Conservation (phyloP, 805 yeast species). For the Zygoascus biomembranicola region DNA sequence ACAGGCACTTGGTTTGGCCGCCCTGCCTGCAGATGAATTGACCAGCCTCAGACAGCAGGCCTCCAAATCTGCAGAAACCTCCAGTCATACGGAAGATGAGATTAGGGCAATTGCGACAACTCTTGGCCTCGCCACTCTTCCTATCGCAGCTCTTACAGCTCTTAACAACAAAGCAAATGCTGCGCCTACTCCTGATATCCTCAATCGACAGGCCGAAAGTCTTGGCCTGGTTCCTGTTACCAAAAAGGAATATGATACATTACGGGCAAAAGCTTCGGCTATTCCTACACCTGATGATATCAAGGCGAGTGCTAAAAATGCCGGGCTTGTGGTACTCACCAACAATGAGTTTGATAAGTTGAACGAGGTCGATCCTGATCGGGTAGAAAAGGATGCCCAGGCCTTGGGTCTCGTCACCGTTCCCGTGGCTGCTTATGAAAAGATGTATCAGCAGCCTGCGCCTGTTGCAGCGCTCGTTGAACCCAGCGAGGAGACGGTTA, state of each 20-base stretch:
- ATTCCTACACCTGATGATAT: constrained; percentile 6
- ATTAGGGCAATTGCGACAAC: background rate
- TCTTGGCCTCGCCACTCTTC: background rate
- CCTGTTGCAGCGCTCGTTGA: constrained; percentile 6
- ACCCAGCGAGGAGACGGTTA: constrained; percentile 6
- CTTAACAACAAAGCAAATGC: background rate
- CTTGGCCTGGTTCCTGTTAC: constrained; percentile 4
- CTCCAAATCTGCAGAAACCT: background rate
- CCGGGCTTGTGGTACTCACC: constrained; percentile 26
- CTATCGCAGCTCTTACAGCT: background rate
- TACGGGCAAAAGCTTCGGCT: background rate
- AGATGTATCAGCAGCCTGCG: constrained; percentile 1
- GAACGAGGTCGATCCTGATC: constrained; percentile 3
- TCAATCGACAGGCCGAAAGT: background rate
- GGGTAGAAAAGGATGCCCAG: constrained; percentile 10
- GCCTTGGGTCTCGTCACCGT: constrained; percentile 17
- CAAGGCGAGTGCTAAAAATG: constrained; percentile 13
- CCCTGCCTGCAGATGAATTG: constrained; percentile 19
- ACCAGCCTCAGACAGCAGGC: constrained; percentile 5
- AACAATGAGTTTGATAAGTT: constrained; percentile 3
- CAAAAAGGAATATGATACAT: constrained; percentile 1
- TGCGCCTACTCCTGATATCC: constrained; percentile 18
- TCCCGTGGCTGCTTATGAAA: constrained; percentile 7
- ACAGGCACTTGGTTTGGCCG: constrained; percentile 18
- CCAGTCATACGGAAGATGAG: constrained; percentile 12